These are phyloP conservation scores for Raffaelea ambrosiae DNA, from an alignment of 2,329 filamentous ascomycete genomes.

Conservation along the genomic window DNA sequence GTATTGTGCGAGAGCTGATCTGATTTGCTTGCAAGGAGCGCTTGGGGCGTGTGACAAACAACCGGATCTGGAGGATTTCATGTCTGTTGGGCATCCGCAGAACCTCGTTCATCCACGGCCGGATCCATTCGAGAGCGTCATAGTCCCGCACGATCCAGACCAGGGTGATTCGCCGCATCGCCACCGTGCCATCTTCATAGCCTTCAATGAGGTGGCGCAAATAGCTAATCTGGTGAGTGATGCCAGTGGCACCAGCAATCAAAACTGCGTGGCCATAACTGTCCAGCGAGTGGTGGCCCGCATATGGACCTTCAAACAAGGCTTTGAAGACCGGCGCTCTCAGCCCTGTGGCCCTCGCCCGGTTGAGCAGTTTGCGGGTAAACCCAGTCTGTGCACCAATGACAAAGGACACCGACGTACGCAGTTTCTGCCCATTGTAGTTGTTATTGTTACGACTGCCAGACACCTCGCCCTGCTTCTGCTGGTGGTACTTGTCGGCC, in stretches of 20 bases:
- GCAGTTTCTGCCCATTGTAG: constrained; percentile 27
- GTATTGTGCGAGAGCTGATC: constrained; percentile 69
- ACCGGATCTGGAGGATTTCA: constrained; percentile 74
- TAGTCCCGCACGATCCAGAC: constrained; percentile 91
- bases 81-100: constrained; percentile 71
- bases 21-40: constrained; percentile 56
- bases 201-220: constrained; percentile 67
- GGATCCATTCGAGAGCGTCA: constrained; percentile 86
- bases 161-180: constrained; percentile 72
- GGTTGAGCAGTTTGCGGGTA: constrained; percentile 72
- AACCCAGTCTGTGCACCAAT: constrained; percentile 83
- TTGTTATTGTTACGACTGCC: constrained; percentile 8
- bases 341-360: constrained; percentile 46
- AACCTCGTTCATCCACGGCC: constrained; percentile 71
- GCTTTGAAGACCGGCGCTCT: constrained; percentile 56
- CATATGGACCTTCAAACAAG: constrained; percentile 84
- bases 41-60: constrained; percentile 84
- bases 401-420: constrained; percentile 64
- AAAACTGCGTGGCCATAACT: constrained; percentile 90
- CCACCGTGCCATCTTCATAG: constrained; percentile 61
- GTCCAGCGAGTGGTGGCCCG: constrained; percentile 71
- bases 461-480: constrained; percentile 10
- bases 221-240: constrained; percentile 90
- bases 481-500: constrained; percentile 26
- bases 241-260: constrained; percentile 87